Percentiles rank a stretch among this genome's conserved stretches.
phyloP scores from a whole-genome alignment of 441 rosid genomes.

The Aquilaria agallochum region DNA sequence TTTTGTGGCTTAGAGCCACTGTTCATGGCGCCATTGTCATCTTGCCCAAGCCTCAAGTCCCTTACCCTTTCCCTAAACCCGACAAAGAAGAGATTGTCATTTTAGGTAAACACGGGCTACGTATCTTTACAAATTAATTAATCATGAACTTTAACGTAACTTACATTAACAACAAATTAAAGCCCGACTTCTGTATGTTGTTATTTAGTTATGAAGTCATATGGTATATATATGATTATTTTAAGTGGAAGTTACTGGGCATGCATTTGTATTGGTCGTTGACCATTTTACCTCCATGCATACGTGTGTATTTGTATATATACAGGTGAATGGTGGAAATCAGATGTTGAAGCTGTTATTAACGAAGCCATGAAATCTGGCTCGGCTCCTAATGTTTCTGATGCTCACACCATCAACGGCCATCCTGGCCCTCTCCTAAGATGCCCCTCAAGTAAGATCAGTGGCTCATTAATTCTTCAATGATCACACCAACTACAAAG shows the following conservation, averaged over 20 bases:
- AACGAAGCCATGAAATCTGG: slow-evolving; percentile 40
- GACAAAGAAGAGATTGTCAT: slow-evolving; percentile 36
- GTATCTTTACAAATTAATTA: not conserved
- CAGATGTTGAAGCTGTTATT: slow-evolving; percentile 48
- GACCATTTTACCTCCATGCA: not conserved
- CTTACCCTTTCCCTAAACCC: slow-evolving; percentile 61
- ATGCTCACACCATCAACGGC: slow-evolving; percentile 67
- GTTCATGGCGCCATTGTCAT: slow-evolving; percentile 57
- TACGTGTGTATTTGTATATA: not conserved
- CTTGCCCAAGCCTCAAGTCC: slow-evolving; percentile 53
- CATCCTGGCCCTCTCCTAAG: slow-evolving; percentile 33
- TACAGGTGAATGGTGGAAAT: slow-evolving; percentile 70
- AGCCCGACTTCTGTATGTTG: no score
- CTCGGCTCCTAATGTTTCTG: slow-evolving; percentile 50
- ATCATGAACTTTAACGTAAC: not conserved
- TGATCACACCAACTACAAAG: no score
- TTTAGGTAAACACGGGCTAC: slow-evolving; percentile 24
- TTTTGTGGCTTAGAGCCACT: slow-evolving; percentile 60
- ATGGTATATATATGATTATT: not conserved
- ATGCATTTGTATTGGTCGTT: not conserved
- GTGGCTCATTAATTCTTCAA: not conserved
- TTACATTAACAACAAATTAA: not conserved
- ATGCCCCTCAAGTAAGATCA: slow-evolving; percentile 42
- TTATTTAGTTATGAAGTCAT: no score
- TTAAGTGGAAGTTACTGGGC: not conserved